These are phyloP conservation scores for Letharia columbiana DNA, from an alignment of 495 filamentous ascomycete species.

Conservation along the genomic window DNA sequence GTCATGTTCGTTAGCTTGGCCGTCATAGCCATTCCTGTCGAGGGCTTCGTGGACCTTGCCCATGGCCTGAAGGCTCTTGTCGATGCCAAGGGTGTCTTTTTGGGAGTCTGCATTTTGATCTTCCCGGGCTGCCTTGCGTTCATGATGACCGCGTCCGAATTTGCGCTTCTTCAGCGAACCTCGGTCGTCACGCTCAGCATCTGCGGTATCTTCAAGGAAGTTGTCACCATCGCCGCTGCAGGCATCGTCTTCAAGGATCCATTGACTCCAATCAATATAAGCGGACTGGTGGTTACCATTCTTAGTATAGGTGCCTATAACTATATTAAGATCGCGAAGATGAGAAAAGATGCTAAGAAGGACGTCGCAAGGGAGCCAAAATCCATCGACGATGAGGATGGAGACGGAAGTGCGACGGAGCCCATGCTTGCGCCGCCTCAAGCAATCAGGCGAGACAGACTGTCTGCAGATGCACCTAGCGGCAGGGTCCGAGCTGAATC, in stretches of 20 bases:
- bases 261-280: slow-evolving; percentile 81
- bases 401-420: slow-evolving; percentile 18
- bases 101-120: slow-evolving; percentile 56
- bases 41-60: slow-evolving; percentile 61
- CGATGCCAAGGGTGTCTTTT: slow-evolving; percentile 52
- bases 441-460: slow-evolving; percentile 1
- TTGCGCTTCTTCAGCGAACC: slow-evolving; percentile 88
- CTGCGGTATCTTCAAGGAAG: slow-evolving; percentile 98
- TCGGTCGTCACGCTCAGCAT: slow-evolving; percentile 94
- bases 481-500: slow-evolving; percentile 6
- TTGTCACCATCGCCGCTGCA: slow-evolving; percentile 87
- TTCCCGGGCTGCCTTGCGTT: slow-evolving; percentile 93
- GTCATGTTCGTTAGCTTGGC: slow-evolving; percentile 87
- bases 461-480: neutral
- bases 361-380: slow-evolving; percentile 15
- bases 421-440: slow-evolving; percentile 20
- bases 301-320: slow-evolving; percentile 83
- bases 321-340: slow-evolving; percentile 84
- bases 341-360: slow-evolving; percentile 55
- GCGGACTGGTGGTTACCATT: slow-evolving; percentile 83
- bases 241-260: slow-evolving; percentile 82
- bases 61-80: slow-evolving; percentile 54
- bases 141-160: slow-evolving; percentile 93
- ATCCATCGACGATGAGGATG: slow-evolving; percentile 9
- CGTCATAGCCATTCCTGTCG: slow-evolving; percentile 73